Conservation (phyloP, 371 early-diverging fungal genomes). For the Haplosporangium sp. region DNA sequence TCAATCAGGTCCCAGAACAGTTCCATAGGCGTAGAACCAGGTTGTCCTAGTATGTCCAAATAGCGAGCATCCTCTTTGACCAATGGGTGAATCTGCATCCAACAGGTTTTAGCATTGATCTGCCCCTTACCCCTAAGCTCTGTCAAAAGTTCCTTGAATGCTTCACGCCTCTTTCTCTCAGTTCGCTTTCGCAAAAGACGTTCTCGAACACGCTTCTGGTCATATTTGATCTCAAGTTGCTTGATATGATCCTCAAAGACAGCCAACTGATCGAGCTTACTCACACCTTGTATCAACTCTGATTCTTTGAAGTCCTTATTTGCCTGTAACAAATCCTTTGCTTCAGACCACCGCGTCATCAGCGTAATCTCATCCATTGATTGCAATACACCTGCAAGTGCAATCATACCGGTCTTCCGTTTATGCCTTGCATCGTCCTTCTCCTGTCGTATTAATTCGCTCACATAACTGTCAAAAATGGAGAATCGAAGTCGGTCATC, state of each 20-base stretch:
- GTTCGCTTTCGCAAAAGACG: constrained; percentile 61
- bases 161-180: constrained; percentile 80
- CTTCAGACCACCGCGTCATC: constrained; percentile 78
- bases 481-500: constrained; percentile 46
- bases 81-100: constrained; percentile 87
- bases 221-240: constrained; percentile 71
- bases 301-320: constrained; percentile 65
- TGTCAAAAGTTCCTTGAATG: constrained; percentile 70
- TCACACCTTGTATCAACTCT: constrained; percentile 77
- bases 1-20: constrained; percentile 92
- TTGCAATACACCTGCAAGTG: constrained; percentile 66
- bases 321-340: constrained; percentile 62
- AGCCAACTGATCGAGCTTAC: constrained; percentile 81
- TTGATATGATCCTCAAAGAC: constrained; percentile 85
- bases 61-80: constrained; percentile 82
- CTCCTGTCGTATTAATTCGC: constrained; percentile 57
- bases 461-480: constrained; percentile 42
- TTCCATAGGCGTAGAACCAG: constrained; percentile 90
- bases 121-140: constrained; percentile 65
- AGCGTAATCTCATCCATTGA: constrained; percentile 73
- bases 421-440: constrained; percentile 72
- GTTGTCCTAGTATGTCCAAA: constrained; percentile 79
- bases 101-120: constrained; percentile 78
- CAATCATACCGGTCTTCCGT: constrained; percentile 75
- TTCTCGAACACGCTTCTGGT: constrained; percentile 56